These are phyloP conservation scores for Ceratocystis papillata DNA, from an alignment of 2,329 filamentous ascomycete genomes.

Conservation along the genomic window DNA sequence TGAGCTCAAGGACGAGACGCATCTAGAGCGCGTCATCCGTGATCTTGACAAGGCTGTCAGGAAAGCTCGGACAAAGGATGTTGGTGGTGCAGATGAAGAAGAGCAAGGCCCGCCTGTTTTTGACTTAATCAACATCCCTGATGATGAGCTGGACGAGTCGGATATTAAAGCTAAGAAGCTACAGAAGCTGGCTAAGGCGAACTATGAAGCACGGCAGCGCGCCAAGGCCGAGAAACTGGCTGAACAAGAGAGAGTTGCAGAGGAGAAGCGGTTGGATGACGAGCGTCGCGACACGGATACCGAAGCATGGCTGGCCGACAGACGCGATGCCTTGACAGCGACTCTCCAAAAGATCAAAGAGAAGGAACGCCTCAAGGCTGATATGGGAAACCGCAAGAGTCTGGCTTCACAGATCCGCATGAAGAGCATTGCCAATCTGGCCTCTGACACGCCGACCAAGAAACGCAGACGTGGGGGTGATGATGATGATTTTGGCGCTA, in stretches of 20 bases:
- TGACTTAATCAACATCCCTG: slow-evolving; percentile 75
- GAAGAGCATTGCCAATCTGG: slow-evolving; percentile 94
- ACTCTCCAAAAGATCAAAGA: slow-evolving; percentile 81
- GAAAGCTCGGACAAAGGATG: slow-evolving; percentile 83
- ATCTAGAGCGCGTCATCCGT: slow-evolving; percentile 72
- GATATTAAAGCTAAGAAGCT: slow-evolving; percentile 84
- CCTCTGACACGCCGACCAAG: slow-evolving; percentile 73
- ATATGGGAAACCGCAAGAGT: slow-evolving; percentile 92
- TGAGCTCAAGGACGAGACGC: slow-evolving; percentile 81
- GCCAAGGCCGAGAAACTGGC: slow-evolving; percentile 93
- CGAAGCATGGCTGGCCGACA: slow-evolving; percentile 76
- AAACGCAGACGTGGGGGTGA: slow-evolving; percentile 79
- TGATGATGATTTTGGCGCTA: slow-evolving; percentile 91
- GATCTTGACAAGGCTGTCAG: slow-evolving; percentile 86
- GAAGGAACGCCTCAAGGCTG: slow-evolving; percentile 81
- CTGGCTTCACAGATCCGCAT: slow-evolving; percentile 93
- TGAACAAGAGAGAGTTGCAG: slow-evolving; percentile 72
- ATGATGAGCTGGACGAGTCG: slow-evolving; percentile 87
- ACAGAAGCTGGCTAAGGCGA: slow-evolving; percentile 85
- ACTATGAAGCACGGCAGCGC: slow-evolving; percentile 83
- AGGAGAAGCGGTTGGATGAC: slow-evolving; percentile 72
- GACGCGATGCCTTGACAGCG: slow-evolving; percentile 59
- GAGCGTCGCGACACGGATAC: slow-evolving; percentile 76
- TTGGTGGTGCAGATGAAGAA: slow-evolving; percentile 65
- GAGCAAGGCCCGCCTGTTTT: slow-evolving; percentile 77